Conservation (phyloP, 2,329 filamentous ascomycete species). For the Microsporum ferrugineum region DNA sequence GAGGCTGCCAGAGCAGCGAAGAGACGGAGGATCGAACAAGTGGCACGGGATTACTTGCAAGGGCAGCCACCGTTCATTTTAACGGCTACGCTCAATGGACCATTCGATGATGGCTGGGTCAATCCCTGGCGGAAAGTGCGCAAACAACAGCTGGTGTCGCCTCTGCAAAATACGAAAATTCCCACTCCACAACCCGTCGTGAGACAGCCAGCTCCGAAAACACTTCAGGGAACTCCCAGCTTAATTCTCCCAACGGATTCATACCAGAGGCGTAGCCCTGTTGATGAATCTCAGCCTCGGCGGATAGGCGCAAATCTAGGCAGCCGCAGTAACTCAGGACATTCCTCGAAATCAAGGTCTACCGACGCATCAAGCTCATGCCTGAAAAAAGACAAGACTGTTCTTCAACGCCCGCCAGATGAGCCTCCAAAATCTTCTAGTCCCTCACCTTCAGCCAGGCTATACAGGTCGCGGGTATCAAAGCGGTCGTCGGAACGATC, state of each 20-base stretch:
- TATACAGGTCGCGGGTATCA: background rate
- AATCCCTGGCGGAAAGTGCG: constrained; percentile 34
- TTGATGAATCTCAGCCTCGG: background rate
- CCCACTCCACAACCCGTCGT: background rate
- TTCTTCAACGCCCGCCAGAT: background rate
- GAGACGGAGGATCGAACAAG: constrained; percentile 32
- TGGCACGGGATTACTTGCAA: constrained; percentile 32
- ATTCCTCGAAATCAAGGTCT: background rate
- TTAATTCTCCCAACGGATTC: background rate
- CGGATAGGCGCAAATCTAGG: background rate
- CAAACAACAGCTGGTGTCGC: background rate
- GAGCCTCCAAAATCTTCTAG: background rate
- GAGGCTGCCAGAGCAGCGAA: constrained; percentile 25
- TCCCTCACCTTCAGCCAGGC: background rate
- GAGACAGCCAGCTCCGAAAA: background rate
- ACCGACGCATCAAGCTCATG: background rate
- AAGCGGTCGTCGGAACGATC: background rate
- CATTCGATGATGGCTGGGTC: constrained; percentile 34
- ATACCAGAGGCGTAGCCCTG: background rate
- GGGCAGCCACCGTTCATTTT: constrained; percentile 36
- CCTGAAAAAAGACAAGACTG: background rate
- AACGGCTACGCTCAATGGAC: constrained; percentile 35
- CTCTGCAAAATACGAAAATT: background rate
- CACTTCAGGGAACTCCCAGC: background rate
- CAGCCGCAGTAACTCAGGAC: background rate